A percentile compares a stretch with the other conserved stretches of the same genome.
Conservation (phyloP, 2,329 filamentous ascomycete species). For the Parastagonospora nodorum region DNA sequence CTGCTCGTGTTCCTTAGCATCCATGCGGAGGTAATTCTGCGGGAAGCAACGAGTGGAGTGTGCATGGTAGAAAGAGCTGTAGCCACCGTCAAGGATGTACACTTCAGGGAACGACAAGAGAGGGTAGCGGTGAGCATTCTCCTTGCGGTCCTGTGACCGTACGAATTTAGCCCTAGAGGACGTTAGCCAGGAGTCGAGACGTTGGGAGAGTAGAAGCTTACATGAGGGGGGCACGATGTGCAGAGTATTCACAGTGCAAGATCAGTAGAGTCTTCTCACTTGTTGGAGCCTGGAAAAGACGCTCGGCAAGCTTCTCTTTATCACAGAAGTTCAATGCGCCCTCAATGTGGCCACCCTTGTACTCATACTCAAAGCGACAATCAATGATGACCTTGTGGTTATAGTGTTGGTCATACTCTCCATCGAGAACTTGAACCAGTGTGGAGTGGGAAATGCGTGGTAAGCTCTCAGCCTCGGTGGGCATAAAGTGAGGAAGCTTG, state of each 20-base stretch:
- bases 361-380: constrained; percentile 98
- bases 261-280: constrained; percentile 81
- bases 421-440: constrained; percentile 84
- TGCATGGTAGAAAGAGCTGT: constrained; percentile 86
- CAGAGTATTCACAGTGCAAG: constrained; percentile 98
- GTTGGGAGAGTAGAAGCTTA: constrained; percentile 36
- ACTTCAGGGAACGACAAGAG: constrained; percentile 92
- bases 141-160: constrained; percentile 82
- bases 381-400: constrained; percentile 88
- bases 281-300: constrained; percentile 70
- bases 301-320: constrained; percentile 80
- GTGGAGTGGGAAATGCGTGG: constrained; percentile 84
- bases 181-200: constrained; percentile 19
- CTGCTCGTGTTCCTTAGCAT: constrained; percentile 84
- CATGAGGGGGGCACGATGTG: constrained; percentile 94
- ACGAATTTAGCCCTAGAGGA: constrained; percentile 75
- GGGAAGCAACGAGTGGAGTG: constrained; percentile 84
- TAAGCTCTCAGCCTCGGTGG: constrained; percentile 81
- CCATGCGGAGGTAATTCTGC: constrained; percentile 97
- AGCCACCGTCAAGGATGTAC: constrained; percentile 95
- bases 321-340: constrained; percentile 96
- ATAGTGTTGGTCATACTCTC: constrained; percentile 76
- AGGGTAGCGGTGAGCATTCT: constrained; percentile 86
- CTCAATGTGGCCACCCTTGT: constrained; percentile 92
- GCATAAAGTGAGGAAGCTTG: constrained; percentile 81